Base-by-base conservation (phyloP, 805 yeast genomes). In the Barnettozyma siamensis region DNA sequence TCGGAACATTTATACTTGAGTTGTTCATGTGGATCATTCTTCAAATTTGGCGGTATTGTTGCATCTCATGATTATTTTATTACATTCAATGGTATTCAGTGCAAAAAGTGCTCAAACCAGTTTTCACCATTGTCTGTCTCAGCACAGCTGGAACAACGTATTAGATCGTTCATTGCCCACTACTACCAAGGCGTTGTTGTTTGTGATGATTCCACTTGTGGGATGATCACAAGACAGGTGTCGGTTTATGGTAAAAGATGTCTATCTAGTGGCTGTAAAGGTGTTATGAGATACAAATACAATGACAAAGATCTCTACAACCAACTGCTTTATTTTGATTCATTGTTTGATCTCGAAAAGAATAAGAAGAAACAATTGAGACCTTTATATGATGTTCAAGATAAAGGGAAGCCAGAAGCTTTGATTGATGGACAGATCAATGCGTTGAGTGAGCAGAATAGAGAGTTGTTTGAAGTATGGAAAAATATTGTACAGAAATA, bases 241-340 rank as follows among this genome's bases (percentile, higher is more conserved):
- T 78, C 89, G 17, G 96, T 89, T 4, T 88, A 86, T 55, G 98
- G 98, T 40, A 78, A 81, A 51, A 73, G 91, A 50, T 88, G 98
- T 60, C 70, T 88, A 44, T 32, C 61, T 61, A 43, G 73, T 72
- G 54, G 67, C 31, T 74, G 79, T 44, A 83, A 85, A 53, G 97
- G 98, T 30, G 76, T 83, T 10, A 83, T 88, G 88, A 69, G 76
- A 44, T 84, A 79, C 61, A 73, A 72, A 43, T 93, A 85, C 59
- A 69, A 79, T 20, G 96, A 87, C 59, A 83, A 82, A 57, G 82
- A 78, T 39, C 69, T 93, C 31, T 91, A 89, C 68, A 86, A 86
- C 54, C 98, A 93, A 63, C 66, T 93, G 49, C 69, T 85, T 33
- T 91, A 87, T 56, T 76, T 85, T 51, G 79, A 77, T 47, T 75